Conservation (phyloP, 768 basidiomycete genomes). For the Hygrocybe coccinea region DNA sequence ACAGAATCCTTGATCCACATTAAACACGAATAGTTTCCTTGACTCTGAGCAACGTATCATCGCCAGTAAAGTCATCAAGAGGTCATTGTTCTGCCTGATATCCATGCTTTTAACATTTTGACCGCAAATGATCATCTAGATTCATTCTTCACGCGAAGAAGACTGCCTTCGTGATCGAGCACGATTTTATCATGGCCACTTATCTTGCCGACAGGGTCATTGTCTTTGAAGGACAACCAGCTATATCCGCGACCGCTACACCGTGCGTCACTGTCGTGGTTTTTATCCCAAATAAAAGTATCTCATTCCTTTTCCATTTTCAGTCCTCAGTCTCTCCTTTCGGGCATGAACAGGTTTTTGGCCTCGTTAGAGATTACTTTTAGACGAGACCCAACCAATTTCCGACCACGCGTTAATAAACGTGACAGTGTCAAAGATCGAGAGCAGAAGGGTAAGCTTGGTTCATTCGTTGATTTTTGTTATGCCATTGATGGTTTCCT, state of each 20-base stretch:
- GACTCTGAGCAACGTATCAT: constrained; percentile 99
- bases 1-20: neutral
- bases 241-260: constrained; percentile 82
- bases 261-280: constrained; percentile 51
- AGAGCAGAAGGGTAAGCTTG: constrained; percentile 70
- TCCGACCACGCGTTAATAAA: constrained; percentile 85
- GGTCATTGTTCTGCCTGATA: constrained; percentile 39
- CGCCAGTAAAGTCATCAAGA: constrained; percentile 95
- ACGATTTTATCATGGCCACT: constrained; percentile 99
- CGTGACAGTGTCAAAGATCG: constrained; percentile 78
- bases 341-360: constrained; percentile 98
- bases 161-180: constrained; percentile 98
- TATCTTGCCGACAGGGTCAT: constrained; percentile 98
- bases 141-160: constrained; percentile 96
- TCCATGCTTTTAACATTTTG: constrained; percentile 1
- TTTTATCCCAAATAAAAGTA: no score
- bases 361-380: constrained; percentile 96
- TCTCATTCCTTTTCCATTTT: neutral
- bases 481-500: neutral
- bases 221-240: constrained; percentile 85
- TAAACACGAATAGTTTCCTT: constrained; percentile 62
- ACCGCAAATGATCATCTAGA: constrained; percentile 29
- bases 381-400: constrained; percentile 95
- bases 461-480: neutral
- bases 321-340: constrained; percentile 89